Conservation (phyloP, 1,139 yeast species). For the Zygosaccharomyces sapae region DNA sequence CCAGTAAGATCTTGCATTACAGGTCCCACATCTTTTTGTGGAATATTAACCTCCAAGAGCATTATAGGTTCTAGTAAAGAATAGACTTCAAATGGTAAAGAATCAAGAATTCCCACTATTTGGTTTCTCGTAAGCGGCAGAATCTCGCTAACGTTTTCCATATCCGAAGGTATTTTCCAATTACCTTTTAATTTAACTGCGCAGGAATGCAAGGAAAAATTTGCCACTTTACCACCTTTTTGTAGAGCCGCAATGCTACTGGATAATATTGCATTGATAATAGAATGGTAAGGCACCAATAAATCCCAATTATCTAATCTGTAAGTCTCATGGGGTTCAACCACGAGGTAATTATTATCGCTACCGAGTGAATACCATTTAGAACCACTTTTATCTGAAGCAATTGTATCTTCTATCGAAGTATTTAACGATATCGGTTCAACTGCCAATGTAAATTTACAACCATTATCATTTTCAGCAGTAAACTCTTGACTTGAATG, state of each 20-base stretch:
- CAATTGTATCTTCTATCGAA: constrained; percentile 32
- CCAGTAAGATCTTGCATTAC: constrained; percentile 78
- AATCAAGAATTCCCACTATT: constrained; percentile 15
- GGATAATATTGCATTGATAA: constrained; percentile 51
- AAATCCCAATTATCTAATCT: constrained; percentile 46
- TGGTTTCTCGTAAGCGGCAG: constrained; percentile 24
- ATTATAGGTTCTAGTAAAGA: constrained; percentile 81
- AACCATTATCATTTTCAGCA: constrained; percentile 31
- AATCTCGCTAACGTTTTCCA: constrained; percentile 25
- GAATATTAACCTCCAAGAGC: constrained; percentile 66
- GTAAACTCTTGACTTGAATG: constrained; percentile 23
- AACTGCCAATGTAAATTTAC: constrained; percentile 40
- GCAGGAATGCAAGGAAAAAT: constrained; percentile 33
- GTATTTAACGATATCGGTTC: constrained; percentile 43
- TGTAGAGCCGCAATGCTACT: constrained; percentile 72
- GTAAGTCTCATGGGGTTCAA: constrained; percentile 33
- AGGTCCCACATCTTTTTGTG: constrained; percentile 70
- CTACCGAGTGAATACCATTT: constrained; percentile 41
- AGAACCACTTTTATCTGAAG: constrained; percentile 33
- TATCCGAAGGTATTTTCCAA: constrained; percentile 32
- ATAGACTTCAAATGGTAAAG: constrained; percentile 33
- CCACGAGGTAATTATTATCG: constrained; percentile 37
- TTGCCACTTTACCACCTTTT: constrained; percentile 64
- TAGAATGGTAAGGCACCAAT: constrained; percentile 44
- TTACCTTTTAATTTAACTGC: constrained; percentile 27